Conservation (phyloP, 768 basidiomycete genomes). For the Panellus pusillus region DNA sequence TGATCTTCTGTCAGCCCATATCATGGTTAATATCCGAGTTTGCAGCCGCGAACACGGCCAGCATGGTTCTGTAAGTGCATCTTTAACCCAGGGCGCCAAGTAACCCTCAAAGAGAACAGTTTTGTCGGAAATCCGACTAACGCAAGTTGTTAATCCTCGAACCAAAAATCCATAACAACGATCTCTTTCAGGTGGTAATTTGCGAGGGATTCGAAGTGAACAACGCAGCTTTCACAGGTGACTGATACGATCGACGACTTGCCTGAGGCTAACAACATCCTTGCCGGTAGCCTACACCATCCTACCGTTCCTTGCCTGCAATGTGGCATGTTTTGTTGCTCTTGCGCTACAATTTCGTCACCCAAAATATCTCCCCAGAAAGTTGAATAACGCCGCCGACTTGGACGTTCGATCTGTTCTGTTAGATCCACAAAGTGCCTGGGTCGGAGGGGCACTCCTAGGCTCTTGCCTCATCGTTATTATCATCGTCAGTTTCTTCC, state of each 20-base stretch:
- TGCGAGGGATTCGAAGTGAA: slow-evolving; percentile 83
- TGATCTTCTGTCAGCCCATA: slow-evolving; percentile 42
- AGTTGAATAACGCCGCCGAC: slow-evolving; percentile 35
- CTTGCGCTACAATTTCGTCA: slow-evolving; percentile 60
- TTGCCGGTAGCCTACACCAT: slow-evolving; percentile 61
- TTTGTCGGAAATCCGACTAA: slow-evolving; percentile 95
- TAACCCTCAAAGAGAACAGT: neutral
- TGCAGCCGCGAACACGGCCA: slow-evolving; percentile 77
- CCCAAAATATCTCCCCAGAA: slow-evolving; percentile 52
- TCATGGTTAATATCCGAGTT: slow-evolving; percentile 79
- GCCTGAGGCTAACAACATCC: too few relatives aligned
- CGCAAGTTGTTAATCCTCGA: slow-evolving; percentile 39
- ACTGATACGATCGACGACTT: too few relatives aligned
- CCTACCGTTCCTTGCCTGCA: slow-evolving; percentile 73
- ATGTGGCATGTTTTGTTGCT: slow-evolving; percentile 60
- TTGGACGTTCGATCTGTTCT: slow-evolving; percentile 62
- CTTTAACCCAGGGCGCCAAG: neutral
- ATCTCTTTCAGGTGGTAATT: slow-evolving; percentile 42
- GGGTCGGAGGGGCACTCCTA: slow-evolving; percentile 70
- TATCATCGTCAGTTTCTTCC: slow-evolving; percentile 73
- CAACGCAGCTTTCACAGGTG: slow-evolving; percentile 65
- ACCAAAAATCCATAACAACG: neutral
- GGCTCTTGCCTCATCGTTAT: slow-evolving; percentile 67
- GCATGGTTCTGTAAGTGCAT: slow-evolving; percentile 47
- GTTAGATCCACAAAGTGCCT: slow-evolving; percentile 71